Percentiles rank a stretch among this genome's conserved stretches.
Conservation (phyloP, 1,284 basidiomycete genomes). For the Bjerkandera adusta region DNA sequence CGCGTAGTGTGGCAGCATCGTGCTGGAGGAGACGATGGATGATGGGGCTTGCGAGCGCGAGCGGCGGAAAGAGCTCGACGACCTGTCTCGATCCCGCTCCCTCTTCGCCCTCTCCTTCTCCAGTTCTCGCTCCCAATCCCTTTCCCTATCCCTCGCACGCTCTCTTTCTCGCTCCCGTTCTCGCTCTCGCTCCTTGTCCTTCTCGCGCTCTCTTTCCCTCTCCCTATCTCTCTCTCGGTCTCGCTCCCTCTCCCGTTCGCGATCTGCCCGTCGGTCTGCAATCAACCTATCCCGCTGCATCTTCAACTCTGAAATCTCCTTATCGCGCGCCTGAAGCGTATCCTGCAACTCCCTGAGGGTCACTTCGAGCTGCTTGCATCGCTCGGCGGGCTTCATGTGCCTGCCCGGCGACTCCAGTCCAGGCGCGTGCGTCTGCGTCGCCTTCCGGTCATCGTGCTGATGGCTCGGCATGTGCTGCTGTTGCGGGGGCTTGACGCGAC, state of each 20-base stretch:
- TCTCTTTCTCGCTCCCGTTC: constrained; percentile 12
- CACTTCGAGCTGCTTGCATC: constrained; percentile 57
- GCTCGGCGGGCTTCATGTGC: constrained; percentile 50
- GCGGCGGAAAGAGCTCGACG: constrained; percentile 13
- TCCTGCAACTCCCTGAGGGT: constrained; percentile 37
- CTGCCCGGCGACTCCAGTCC: constrained; percentile 9
- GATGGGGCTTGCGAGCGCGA: constrained; percentile 13
- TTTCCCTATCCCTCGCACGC: constrained; percentile 12
- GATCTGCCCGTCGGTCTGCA: constrained; percentile 29
- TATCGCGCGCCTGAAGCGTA: constrained; percentile 29
- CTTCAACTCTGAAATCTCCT: constrained; percentile 54
- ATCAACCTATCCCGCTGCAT: constrained; percentile 39
- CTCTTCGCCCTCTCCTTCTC: constrained; percentile 21
- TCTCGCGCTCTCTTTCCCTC: constrained; percentile 20
- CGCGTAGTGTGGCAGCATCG: too few relatives aligned
- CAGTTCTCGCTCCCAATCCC: constrained; percentile 13
- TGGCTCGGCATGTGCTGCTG: too few relatives aligned
- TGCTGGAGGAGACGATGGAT: background rate
- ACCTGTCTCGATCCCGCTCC: constrained; percentile 23
- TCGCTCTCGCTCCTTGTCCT: constrained; percentile 12
- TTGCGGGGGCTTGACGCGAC: background rate
- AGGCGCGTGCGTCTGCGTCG: too few relatives aligned
- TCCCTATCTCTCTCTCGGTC: constrained; percentile 11
- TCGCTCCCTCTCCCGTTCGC: constrained; percentile 15
- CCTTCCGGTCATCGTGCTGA: constrained; percentile 5